Conservation (phyloP, 2,329 filamentous ascomycete species). For the Xylaria sp. region DNA sequence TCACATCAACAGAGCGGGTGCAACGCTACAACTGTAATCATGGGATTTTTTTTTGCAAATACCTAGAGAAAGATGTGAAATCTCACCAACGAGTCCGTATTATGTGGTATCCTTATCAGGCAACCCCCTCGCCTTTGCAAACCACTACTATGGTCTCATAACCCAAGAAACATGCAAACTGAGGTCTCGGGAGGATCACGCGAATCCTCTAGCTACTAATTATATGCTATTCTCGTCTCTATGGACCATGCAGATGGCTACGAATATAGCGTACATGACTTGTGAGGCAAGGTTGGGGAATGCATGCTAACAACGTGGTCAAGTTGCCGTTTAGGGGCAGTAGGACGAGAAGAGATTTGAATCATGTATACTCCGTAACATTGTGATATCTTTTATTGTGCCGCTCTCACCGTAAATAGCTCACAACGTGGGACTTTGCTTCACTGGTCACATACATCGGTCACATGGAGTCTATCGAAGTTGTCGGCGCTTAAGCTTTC, state of each 20-base stretch:
- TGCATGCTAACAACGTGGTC: conserved; percentile 30
- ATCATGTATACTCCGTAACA: neutral
- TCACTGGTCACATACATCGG: conserved; percentile 29
- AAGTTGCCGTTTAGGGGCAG: conserved; percentile 11
- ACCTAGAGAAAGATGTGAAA: conserved; percentile 1
- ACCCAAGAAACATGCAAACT: conserved; percentile 13
- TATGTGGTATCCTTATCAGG: conserved; percentile 3
- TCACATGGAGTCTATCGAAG: conserved; percentile 35
- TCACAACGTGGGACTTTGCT: conserved; percentile 23
- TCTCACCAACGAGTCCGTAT: neutral
- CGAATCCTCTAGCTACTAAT: conserved; percentile 21
- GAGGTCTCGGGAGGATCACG: conserved; percentile 27
- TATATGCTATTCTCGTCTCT: neutral
- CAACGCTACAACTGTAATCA: conserved; percentile 18
- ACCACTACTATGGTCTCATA: neutral
- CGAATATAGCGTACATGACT: conserved; percentile 3
- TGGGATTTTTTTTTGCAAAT: conserved; percentile 10
- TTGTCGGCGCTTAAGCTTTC: conserved; percentile 37
- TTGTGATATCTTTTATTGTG: conserved; percentile 16
- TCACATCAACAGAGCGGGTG: conserved; percentile 29
- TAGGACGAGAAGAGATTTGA: neutral
- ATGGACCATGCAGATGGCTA: conserved; percentile 10
- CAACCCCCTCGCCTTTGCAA: neutral
- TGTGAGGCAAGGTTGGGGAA: conserved; percentile 19
- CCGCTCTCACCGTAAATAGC: conserved; percentile 22